Base-by-base conservation (phyloP, 305 asterid species). In the Salvia sclarea region DNA sequence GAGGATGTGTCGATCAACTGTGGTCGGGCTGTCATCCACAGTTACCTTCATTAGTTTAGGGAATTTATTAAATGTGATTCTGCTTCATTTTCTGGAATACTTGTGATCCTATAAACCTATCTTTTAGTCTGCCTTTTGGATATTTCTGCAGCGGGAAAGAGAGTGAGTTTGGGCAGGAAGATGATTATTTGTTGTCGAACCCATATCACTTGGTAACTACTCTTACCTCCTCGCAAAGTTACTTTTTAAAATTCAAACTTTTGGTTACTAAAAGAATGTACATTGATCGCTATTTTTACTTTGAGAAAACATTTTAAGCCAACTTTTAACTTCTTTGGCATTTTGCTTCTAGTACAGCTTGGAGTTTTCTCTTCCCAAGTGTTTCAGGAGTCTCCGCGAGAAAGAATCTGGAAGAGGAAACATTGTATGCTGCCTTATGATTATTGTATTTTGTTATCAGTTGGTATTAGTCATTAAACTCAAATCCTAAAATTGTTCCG, bases 341-440 rank as follows among this genome's bases (percentile, higher is more conserved):
- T 68, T 38, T 66, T 73, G 57, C 74, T 44, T 78, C 44, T 74
- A 72, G 64, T 62, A 52, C 95, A 95, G 99, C 97, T 95, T 70
- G 98, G 99, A 79, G 93, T 90, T 78, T 95, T 95, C 84, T 92
- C 99, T 54, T 88, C 98, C 80, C 98, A 91, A 83, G 97, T 95
- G 84, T 95, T 91, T 81, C 99, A 87, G 82, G 99, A 92, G 85
- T 88, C 97, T 72, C 92, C 99, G 21, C 90, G 95, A 52, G 98
- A 89, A 67, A 95, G 83, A 80, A 84, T 88, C 49, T 92, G 98
- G 99, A 92, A 89, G 81, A 79, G 81, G 78, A 92, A 92, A 81
- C 90, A 95, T 61, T 91, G 99, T 95, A 88, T 71, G 52, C 43
- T 52, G 54, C 64, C 1, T 48, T 44, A 65, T 24, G 48, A 5